A percentile compares a stretch with the other conserved stretches of the same genome.
Conservation (phyloP, 2,329 filamentous ascomycete genomes). For the Pyrenophora graminea region DNA sequence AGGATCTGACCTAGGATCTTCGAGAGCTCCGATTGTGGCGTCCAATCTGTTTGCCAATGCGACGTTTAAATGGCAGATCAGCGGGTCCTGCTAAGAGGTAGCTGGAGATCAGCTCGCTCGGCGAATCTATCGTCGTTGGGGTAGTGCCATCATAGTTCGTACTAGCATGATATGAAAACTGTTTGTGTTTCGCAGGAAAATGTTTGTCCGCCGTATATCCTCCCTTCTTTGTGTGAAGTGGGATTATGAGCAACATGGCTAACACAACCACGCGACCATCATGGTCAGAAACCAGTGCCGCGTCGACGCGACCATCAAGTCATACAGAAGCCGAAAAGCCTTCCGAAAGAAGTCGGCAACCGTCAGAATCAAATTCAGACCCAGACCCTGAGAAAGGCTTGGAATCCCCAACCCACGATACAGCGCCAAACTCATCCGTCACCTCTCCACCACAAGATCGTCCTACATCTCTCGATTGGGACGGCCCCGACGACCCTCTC, state of each 20-base stretch:
- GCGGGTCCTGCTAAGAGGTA: too few relatives aligned
- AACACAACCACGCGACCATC: neutral
- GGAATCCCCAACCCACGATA: neutral
- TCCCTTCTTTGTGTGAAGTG: too few relatives aligned
- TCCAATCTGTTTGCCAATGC: too few relatives aligned
- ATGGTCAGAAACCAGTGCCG: slow-evolving; percentile 10
- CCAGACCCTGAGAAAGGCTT: neutral
- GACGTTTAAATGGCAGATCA: too few relatives aligned
- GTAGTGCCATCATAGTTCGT: too few relatives aligned
- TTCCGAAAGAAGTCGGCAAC: neutral
- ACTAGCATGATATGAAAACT: too few relatives aligned
- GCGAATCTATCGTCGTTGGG: too few relatives aligned
- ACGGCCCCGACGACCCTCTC: slow-evolving; percentile 11
- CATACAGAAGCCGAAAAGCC: slow-evolving; percentile 5
- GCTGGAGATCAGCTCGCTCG: too few relatives aligned
- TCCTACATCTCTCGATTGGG: slow-evolving; percentile 15
- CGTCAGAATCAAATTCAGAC: neutral
- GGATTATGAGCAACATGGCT: neutral
- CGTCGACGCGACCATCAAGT: slow-evolving; percentile 13
- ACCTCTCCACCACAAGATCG: slow-evolving; percentile 2
- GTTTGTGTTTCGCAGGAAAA: too few relatives aligned
- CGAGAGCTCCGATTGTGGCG: too few relatives aligned
- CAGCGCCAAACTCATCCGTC: neutral
- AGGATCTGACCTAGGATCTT: neutral
- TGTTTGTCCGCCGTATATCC: too few relatives aligned